These are phyloP conservation scores for Penicillium sp. DNA, from an alignment of 2,329 filamentous ascomycete genomes.

Conservation along the genomic window DNA sequence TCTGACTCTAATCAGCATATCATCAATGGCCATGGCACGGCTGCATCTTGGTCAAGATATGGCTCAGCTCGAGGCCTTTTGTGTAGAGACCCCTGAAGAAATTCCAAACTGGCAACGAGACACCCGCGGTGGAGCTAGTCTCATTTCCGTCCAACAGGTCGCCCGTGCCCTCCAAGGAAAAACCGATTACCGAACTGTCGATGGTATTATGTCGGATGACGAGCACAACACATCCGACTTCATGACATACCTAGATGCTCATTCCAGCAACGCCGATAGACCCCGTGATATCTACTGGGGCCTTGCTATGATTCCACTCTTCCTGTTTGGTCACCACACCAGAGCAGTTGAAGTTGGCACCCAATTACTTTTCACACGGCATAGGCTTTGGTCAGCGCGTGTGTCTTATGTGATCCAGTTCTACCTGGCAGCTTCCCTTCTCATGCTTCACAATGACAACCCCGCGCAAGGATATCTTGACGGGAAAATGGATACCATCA, in stretches of 20 bases:
- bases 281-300: slow-evolving; percentile 59
- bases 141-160: slow-evolving; percentile 59
- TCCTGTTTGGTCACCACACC: slow-evolving; percentile 48
- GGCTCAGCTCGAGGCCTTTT: slow-evolving; percentile 59
- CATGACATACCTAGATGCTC: slow-evolving; percentile 47
- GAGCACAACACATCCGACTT: slow-evolving; percentile 56
- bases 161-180: slow-evolving; percentile 63
- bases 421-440: slow-evolving; percentile 46
- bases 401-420: slow-evolving; percentile 47
- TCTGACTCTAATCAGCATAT: slow-evolving; percentile 59
- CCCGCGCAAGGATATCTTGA: slow-evolving; percentile 46
- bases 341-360: slow-evolving; percentile 47
- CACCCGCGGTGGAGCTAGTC: slow-evolving; percentile 58
- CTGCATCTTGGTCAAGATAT: slow-evolving; percentile 61
- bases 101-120: slow-evolving; percentile 59
- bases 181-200: slow-evolving; percentile 50
- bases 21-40: slow-evolving; percentile 58
- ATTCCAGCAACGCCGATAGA: slow-evolving; percentile 52
- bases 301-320: slow-evolving; percentile 49
- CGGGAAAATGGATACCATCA: slow-evolving; percentile 51
- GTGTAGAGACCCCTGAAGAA: slow-evolving; percentile 58
- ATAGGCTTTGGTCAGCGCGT: slow-evolving; percentile 50
- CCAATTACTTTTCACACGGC: slow-evolving; percentile 42
- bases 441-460: slow-evolving; percentile 47
- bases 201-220: slow-evolving; percentile 55